phyloP scores from a whole-genome alignment of 192 early-diverging fungal species.

The Backusella circina region DNA sequence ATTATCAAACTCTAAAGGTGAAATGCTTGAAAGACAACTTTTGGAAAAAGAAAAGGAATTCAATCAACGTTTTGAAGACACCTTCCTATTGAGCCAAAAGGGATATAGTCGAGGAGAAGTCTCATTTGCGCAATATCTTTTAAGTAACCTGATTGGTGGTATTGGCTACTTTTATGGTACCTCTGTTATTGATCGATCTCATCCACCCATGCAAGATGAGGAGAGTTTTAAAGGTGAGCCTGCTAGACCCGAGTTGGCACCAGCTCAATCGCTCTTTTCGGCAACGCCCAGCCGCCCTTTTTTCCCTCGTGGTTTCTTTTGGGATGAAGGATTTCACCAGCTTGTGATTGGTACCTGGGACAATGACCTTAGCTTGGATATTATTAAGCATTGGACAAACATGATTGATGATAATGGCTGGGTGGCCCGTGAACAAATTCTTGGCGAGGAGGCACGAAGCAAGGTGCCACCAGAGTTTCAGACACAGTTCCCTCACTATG shows the following conservation, averaged over 20 bases:
- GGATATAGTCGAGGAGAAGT: slow-evolving; percentile 60
- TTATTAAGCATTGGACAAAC: slow-evolving; percentile 74
- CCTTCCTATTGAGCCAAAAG: slow-evolving; percentile 63
- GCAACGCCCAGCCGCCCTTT: slow-evolving; percentile 88
- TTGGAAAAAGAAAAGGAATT: slow-evolving; percentile 37
- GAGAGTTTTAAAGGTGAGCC: slow-evolving; percentile 42
- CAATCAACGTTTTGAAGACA: slow-evolving; percentile 70
- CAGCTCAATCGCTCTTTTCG: slow-evolving; percentile 71
- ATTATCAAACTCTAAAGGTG: not conserved
- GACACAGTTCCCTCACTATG: slow-evolving; percentile 87
- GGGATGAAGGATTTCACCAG: slow-evolving; percentile 95
- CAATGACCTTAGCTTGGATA: slow-evolving; percentile 79
- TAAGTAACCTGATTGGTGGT: slow-evolving; percentile 86
- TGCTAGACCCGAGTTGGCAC: slow-evolving; percentile 52
- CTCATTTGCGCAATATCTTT: slow-evolving; percentile 68
- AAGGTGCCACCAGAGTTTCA: slow-evolving; percentile 90
- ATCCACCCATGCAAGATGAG: slow-evolving; percentile 57
- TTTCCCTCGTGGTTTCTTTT: slow-evolving; percentile 93
- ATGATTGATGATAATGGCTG: slow-evolving; percentile 83
- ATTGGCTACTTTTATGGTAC: slow-evolving; percentile 86
- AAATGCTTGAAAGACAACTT: not conserved
- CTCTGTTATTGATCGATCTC: slow-evolving; percentile 66
- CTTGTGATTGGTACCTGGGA: slow-evolving; percentile 85
- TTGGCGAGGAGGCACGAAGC: slow-evolving; percentile 89
- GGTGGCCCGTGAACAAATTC: slow-evolving; percentile 91